phyloP scores from a whole-genome alignment of 176 grass and related monocot species.

The Musa beccarii region DNA sequence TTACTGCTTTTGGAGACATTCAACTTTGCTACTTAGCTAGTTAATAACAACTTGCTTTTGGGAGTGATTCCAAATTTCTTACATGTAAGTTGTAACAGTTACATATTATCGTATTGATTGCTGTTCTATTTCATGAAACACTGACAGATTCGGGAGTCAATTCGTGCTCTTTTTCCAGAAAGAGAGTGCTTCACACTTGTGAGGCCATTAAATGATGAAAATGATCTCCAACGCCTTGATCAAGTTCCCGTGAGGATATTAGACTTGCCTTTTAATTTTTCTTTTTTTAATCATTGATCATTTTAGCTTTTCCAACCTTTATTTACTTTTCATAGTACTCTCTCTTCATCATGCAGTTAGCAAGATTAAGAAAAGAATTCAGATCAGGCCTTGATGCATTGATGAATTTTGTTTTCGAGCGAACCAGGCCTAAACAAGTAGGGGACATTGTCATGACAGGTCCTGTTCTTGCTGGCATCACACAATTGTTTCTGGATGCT shows the following conservation, averaged over 20 bases:
- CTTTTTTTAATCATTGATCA: not conserved
- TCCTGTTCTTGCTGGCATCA: constrained; percentile 52
- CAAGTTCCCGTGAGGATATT: constrained; percentile 50
- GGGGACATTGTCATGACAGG: constrained; percentile 61
- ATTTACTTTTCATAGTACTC: not conserved
- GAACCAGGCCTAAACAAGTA: constrained; percentile 64
- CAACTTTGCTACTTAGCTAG: not conserved
- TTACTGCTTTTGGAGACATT: not conserved
- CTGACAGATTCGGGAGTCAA: constrained; percentile 63
- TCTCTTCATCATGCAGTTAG: constrained; percentile 32
- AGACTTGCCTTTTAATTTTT: constrained; percentile 4
- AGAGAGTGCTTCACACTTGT: constrained; percentile 81
- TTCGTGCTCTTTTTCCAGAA: constrained; percentile 61
- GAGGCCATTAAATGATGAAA: constrained; percentile 68
- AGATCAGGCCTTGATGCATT: constrained; percentile 47
- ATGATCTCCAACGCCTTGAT: constrained; percentile 63
- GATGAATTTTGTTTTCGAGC: constrained; percentile 60
- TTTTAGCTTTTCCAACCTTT: constrained; percentile 2
- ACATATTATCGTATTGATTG: not conserved
- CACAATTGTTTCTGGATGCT: constrained; percentile 62
- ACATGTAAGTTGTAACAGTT: not conserved
- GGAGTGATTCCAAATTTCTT: not conserved
- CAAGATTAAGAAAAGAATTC: constrained; percentile 58
- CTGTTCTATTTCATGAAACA: constrained; percentile 2
- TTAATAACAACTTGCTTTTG: not conserved